Base-by-base conservation (phyloP, 805 yeast genomes). In the Candida rishiriensis region DNA sequence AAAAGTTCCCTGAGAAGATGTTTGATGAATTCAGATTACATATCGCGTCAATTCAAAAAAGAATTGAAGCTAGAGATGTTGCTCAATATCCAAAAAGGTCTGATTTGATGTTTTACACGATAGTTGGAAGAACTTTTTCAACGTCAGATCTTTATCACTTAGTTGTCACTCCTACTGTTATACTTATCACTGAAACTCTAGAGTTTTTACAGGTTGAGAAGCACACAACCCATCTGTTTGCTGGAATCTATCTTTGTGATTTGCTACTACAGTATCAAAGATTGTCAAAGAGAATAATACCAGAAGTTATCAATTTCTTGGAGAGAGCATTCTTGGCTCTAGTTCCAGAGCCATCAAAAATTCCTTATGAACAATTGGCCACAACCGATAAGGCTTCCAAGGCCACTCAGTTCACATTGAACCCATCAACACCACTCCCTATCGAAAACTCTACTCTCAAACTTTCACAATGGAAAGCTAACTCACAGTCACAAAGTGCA, bases 101-200 rank as follows among this genome's bases (percentile, higher is more conserved):
- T 1, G 96, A 89, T 58, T 64, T 88, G 46, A 64, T 87, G 6
- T 77, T 85, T 47, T 86, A 83, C 56, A 71, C 81, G 0, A 55
- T 88, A 5, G 72, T 90, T 45, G 97, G 97, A 7, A 70, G 75
- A 42, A 60, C 89, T 4, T 93, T 85, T 59, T 90, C 99, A 0
- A 88, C 97, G 1, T 93, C 99, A 0, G 99, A 93, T 70, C 90
- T 88, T 60, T 91, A 86, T 65, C 99, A 93, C 70, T 72, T 89
- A 47, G 85, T 93, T 10, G 90, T 83, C 4, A 90, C 97, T 0
- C 96, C 97, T 3, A 75, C 91, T 2, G 68, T 79, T 29, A 75
- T 93, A 30, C 65, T 88, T 34, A 79, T 88, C 70, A 77, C 83
- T 39, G 91, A 88, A 62, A 70, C 79, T 12, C 66, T 91, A 43